phyloP scores from a whole-genome alignment of 495 filamentous ascomycete species.

The Terfezia boudieri region DNA sequence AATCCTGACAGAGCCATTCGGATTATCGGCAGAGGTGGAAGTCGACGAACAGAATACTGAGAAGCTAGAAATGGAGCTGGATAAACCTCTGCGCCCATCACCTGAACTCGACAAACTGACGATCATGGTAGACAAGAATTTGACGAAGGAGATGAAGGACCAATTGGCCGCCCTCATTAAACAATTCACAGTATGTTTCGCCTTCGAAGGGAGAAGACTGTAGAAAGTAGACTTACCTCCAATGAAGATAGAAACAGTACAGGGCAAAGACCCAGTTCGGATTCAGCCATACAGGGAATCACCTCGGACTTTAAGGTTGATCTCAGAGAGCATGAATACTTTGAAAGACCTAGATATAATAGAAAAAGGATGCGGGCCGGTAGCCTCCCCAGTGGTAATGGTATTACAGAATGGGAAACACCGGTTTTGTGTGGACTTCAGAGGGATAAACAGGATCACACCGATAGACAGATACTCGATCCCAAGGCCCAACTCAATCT shows the following conservation, averaged over 20 bases:
- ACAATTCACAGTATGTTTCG: not conserved
- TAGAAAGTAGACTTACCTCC: not conserved
- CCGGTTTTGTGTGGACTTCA: slow-evolving; percentile 2
- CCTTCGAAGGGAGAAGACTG: not conserved
- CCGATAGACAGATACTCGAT: not conserved
- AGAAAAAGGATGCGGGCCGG: not conserved
- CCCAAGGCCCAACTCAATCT: not conserved
- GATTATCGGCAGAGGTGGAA: not conserved
- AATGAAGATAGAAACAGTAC: not conserved
- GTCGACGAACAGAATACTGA: not conserved
- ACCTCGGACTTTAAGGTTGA: not conserved
- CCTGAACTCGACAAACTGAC: not conserved
- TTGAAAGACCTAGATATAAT: not conserved
- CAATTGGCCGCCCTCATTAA: not conserved
- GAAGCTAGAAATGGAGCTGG: not conserved
- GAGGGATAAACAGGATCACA: not conserved
- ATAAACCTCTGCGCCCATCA: no score
- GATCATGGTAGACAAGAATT: not conserved
- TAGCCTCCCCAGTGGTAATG: not conserved
- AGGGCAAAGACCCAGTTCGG: no score
- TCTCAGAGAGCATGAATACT: not conserved
- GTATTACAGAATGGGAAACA: not conserved
- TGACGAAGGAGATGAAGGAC: not conserved
- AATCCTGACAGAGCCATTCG: not conserved
- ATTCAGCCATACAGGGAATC: not conserved